Evolutionary conservation across 2,329 filamentous ascomycete genomes (phyloP), one percentile per base, ranked within the genome.

Genomic region (Fusarium illudens): DNA sequence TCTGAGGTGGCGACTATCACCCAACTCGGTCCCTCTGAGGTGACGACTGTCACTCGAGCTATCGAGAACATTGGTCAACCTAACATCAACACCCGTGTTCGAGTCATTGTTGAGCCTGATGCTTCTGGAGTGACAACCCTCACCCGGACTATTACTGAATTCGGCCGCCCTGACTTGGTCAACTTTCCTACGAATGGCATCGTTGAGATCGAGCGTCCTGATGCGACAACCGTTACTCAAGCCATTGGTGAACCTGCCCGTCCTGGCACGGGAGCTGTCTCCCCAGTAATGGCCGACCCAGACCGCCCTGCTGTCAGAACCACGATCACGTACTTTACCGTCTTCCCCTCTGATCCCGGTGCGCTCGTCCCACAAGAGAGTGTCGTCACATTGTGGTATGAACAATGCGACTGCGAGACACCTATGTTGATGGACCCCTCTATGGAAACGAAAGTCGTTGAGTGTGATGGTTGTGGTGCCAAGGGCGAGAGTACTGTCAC

Each of bases 351-450:
- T 6, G 73, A 80, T 62, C 72, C 74, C 0, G 76, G 75, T 3
- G 60, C 62, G 19, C 73, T 82, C 19, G 65, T 76, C n/a, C 72
- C 69, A 17, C 67, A 75, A 4, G 71, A 78, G 59, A 79, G 78
- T 51, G 71, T 72, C 44, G 76, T 79, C 8, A 79, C 77, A 15
- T 63, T 78, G 22, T 51, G 60, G n/a, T 66, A 67, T 12, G 62
- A 72, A n/a, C 54, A 67, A 3, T 75, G 73, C 33, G 58, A 51
- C 4, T 75, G 71, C 46, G 58, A 68, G 15, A 71, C 60, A 12
- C 67, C 66, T 9, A 52, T 36, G 17, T 37, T 69, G 44, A 53
- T 67, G 17, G 37, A 32, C 4, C 57, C 68, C 4, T 62, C 71
- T 8, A 73, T 75, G 73, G 53, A 64, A 37, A 75, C 73, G 2